phyloP scores from a whole-genome alignment of 2,329 filamentous ascomycete genomes.

The Emergomyces pasteurianus region DNA sequence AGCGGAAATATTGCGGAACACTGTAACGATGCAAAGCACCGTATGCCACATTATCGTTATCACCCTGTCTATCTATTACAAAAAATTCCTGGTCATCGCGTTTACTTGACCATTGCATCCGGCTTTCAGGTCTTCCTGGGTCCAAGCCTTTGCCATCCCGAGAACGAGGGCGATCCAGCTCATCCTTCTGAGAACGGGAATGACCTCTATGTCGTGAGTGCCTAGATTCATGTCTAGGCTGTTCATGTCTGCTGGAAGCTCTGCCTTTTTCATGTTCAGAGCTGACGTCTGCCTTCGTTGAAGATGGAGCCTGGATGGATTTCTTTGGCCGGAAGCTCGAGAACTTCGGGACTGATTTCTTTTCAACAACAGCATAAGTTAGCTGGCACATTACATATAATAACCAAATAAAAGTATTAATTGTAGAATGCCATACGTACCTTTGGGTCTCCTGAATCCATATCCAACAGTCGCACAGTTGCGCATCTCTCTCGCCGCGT shows the following conservation, averaged over 20 bases:
- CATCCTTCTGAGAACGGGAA: background rate
- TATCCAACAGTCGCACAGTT: constrained; percentile 16
- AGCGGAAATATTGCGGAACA: constrained; percentile 58
- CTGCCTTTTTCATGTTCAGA: constrained; percentile 9
- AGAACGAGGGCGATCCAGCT: constrained; percentile 14
- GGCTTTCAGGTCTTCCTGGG: background rate
- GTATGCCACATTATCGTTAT: constrained; percentile 62
- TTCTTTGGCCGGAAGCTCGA: constrained; percentile 55
- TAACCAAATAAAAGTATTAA: background rate
- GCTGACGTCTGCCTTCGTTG: background rate
- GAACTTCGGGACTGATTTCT: constrained; percentile 53
- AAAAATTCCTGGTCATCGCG: constrained; percentile 33
- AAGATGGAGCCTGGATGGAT: background rate
- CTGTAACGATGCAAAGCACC: constrained; percentile 60
- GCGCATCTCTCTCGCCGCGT: constrained; percentile 9
- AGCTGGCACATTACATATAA: background rate
- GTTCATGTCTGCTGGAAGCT: constrained; percentile 6
- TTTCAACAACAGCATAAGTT: constrained; percentile 15
- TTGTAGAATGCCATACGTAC: constrained; percentile 14
- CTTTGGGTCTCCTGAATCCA: constrained; percentile 26
- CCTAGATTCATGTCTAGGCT: constrained; percentile 14
- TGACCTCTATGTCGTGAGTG: constrained; percentile 9
- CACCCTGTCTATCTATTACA: constrained; percentile 61
- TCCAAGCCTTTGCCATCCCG: background rate
- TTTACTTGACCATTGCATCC: constrained; percentile 10